Percentiles rank a stretch among this genome's conserved stretches.
Conservation (phyloP, 306 rosid species). For the Neltuma alba region DNA sequence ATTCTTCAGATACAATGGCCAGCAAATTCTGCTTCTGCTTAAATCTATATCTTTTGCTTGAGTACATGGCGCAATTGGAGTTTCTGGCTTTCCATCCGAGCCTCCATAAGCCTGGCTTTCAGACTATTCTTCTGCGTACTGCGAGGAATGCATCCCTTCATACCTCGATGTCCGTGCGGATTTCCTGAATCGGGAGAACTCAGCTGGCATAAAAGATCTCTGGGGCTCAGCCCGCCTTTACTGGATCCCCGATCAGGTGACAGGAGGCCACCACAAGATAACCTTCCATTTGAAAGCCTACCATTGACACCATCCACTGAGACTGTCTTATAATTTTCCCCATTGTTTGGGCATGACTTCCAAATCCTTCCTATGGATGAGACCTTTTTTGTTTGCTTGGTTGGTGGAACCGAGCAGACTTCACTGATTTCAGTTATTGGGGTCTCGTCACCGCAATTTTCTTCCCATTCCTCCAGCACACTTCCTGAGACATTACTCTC, state of each 20-base stretch:
- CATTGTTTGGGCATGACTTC: slow-evolving; percentile 75
- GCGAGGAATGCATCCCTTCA: slow-evolving; percentile 86
- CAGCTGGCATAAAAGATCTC: slow-evolving; percentile 65
- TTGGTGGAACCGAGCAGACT: slow-evolving; percentile 63
- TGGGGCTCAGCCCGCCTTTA: slow-evolving; percentile 67
- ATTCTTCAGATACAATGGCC: slow-evolving; percentile 29
- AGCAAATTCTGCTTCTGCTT: slow-evolving; percentile 35
- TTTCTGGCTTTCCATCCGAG: slow-evolving; percentile 82
- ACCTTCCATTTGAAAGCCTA: slow-evolving; percentile 75
- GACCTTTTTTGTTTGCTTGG: slow-evolving; percentile 70
- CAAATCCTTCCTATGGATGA: slow-evolving; percentile 79
- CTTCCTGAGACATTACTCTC: slow-evolving; percentile 65
- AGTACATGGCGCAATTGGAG: slow-evolving; percentile 84
- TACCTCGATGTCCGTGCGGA: slow-evolving; percentile 58
- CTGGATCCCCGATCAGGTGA: slow-evolving; percentile 71
- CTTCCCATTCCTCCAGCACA: slow-evolving; percentile 80
- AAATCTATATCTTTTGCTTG: slow-evolving; percentile 72
- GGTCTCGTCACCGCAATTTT: slow-evolving; percentile 57
- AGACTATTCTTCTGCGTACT: slow-evolving; percentile 68
- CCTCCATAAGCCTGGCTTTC: slow-evolving; percentile 85
- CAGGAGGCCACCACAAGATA: slow-evolving; percentile 56
- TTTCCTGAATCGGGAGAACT: slow-evolving; percentile 69
- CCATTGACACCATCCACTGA: slow-evolving; percentile 71
- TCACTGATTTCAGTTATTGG: slow-evolving; percentile 77
- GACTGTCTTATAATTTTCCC: slow-evolving; percentile 69